Evolutionary conservation across 202 grass and related monocot genomes (phyloP).

Genomic region (Schoenoplectus triqueter): DNA sequence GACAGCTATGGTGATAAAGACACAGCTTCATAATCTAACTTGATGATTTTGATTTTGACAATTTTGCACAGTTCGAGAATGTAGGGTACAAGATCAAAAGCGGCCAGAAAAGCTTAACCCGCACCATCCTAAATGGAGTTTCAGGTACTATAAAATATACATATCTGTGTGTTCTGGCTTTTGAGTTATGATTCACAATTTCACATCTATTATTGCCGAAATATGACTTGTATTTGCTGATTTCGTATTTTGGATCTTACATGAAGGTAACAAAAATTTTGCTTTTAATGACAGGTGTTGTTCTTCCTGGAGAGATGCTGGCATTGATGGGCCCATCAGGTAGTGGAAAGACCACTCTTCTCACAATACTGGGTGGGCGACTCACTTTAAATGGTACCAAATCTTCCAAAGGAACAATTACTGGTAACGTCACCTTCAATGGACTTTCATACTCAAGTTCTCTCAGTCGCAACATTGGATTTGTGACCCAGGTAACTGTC

Average conservation of each 20-base stretch:
- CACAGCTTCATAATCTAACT: not conserved
- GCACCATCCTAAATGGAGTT: constrained; percentile 38
- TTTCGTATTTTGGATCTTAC: not conserved
- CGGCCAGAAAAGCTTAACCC: constrained; percentile 31
- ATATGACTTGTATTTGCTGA: not conserved
- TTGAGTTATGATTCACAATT: not conserved
- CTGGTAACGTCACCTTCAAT: constrained; percentile 48
- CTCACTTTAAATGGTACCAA: not conserved
- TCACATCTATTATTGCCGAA: not conserved
- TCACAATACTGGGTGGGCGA: constrained; percentile 49
- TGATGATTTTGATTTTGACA: not conserved
- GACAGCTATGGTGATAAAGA: not conserved
- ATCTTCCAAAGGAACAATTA: constrained; percentile 12
- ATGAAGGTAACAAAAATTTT: not conserved
- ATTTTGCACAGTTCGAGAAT: constrained; percentile 38
- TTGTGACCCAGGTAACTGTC: constrained; percentile 43
- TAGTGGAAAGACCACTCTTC: constrained; percentile 55
- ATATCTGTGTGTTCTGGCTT: too few species aligned
- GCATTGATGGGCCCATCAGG: constrained; percentile 57
- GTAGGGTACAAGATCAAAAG: constrained; percentile 39
- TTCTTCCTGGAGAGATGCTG: constrained; percentile 50
- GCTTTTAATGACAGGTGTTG: constrained; percentile 26
- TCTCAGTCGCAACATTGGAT: constrained; percentile 50
- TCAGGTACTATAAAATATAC: constrained; percentile 20
- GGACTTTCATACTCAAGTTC: constrained; percentile 39